Conservation (phyloP, 2,329 filamentous ascomycete species). For the Diaporthe nobilis region DNA sequence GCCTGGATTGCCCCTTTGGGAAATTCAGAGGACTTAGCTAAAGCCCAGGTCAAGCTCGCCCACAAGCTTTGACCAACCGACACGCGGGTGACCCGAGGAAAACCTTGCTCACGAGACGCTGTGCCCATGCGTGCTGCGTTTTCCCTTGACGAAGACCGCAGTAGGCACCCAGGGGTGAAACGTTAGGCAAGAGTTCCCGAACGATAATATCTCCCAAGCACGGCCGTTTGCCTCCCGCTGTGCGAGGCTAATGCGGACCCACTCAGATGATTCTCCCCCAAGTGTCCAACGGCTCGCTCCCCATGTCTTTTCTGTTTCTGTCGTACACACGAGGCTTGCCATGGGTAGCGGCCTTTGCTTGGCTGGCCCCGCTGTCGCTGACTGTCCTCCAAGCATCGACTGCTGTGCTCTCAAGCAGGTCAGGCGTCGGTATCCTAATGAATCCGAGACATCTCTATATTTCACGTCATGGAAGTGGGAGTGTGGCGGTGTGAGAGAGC, state of each 20-base stretch:
- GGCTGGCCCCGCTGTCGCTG: neutral
- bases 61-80: no score
- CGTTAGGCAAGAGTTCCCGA: conserved; percentile 24
- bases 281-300: conserved; percentile 23
- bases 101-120: conserved; percentile 18
- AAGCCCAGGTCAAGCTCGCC: neutral
- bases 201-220: conserved; percentile 13
- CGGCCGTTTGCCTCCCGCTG: neutral
- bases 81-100: neutral
- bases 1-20: conserved; percentile 24
- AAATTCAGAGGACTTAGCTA: neutral
- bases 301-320: neutral
- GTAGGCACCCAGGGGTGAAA: neutral
- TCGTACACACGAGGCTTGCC: neutral
- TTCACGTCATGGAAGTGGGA: neutral
- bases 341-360: neutral
- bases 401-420: neutral
- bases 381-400: neutral
- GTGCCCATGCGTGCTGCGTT: conserved; percentile 23
- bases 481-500: conserved; percentile 13
- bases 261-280: neutral
- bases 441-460: conserved; percentile 12
- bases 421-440: neutral
- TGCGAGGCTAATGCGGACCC: conserved; percentile 13
- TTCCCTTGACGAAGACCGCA: neutral